Evolutionary conservation across 805 yeast species (phyloP).

Genomic region (Millerozyma acaciae): DNA sequence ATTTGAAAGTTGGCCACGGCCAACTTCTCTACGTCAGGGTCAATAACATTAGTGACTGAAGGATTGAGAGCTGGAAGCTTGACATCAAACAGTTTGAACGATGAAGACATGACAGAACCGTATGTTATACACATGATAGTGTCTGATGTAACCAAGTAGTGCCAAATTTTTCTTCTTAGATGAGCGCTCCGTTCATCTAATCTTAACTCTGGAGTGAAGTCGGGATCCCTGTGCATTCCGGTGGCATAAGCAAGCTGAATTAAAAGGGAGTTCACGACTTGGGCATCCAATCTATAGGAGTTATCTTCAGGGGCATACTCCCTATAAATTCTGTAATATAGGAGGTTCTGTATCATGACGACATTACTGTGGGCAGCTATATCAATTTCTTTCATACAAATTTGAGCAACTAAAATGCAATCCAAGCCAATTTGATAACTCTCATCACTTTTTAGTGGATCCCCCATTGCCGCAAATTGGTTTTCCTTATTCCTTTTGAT

Average conservation of each 20-base stretch:
- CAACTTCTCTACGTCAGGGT: neutral
- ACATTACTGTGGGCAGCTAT: conserved; percentile 13
- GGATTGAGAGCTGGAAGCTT: neutral
- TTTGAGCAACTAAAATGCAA: conserved; percentile 39
- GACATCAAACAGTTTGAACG: conserved; percentile 1
- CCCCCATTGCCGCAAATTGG: no score
- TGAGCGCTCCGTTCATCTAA: neutral
- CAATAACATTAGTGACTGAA: neutral
- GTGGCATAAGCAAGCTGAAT: conserved; percentile 43
- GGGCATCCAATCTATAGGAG: neutral
- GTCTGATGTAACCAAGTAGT: conserved; percentile 2
- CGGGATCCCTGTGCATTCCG: conserved; percentile 46
- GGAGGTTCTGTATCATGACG: conserved; percentile 54
- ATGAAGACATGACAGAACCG: conserved; percentile 1
- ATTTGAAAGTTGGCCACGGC: neutral
- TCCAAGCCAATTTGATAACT: conserved; percentile 1
- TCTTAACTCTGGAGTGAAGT: neutral
- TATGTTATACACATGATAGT: conserved; percentile 2
- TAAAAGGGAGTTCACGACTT: conserved; percentile 14
- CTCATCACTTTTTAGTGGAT: neutral
- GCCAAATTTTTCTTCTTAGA: conserved; percentile 4
- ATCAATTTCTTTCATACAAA: conserved; percentile 40
- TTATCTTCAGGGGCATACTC: conserved; percentile 42
- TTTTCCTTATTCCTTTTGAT: neutral
- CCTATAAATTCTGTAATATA: conserved; percentile 53